These are phyloP conservation scores for Pterula multifida DNA, from an alignment of 1,284 basidiomycete species.

Conservation along the genomic window DNA sequence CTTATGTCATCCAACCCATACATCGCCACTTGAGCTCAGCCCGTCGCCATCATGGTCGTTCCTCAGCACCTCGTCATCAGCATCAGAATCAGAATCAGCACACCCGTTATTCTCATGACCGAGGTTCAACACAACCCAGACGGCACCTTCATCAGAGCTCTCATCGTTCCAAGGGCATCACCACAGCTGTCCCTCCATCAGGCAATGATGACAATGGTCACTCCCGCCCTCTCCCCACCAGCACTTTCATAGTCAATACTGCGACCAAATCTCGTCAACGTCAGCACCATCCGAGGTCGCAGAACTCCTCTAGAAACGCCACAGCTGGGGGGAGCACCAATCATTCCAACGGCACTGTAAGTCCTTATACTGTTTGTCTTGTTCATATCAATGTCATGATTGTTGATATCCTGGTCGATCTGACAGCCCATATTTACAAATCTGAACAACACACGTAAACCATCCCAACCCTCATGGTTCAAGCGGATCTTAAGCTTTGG, in stretches of 20 bases:
- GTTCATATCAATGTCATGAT: no score
- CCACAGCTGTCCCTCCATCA: neutral
- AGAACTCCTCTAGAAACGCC: neutral
- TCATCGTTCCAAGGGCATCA: neutral
- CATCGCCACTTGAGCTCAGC: neutral
- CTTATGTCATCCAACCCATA: neutral
- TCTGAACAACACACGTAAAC: neutral
- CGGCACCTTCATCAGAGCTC: neutral
- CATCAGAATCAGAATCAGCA: neutral
- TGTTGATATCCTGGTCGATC: neutral
- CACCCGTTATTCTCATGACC: neutral
- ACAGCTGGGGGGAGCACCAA: no score
- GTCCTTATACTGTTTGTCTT: neutral
- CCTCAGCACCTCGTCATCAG: neutral
- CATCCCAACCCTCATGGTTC: neutral
- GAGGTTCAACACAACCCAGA: neutral
- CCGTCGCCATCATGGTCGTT: neutral
- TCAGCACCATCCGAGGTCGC: neutral
- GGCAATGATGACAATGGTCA: neutral
- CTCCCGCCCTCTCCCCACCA: neutral
- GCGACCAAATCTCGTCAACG: neutral
- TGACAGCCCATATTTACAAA: no score
- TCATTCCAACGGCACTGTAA: neutral
- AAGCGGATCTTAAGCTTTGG: neutral
- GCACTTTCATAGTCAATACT: neutral